phyloP scores from a whole-genome alignment of 1,284 basidiomycete species.

The Papiliotrema flavescens region DNA sequence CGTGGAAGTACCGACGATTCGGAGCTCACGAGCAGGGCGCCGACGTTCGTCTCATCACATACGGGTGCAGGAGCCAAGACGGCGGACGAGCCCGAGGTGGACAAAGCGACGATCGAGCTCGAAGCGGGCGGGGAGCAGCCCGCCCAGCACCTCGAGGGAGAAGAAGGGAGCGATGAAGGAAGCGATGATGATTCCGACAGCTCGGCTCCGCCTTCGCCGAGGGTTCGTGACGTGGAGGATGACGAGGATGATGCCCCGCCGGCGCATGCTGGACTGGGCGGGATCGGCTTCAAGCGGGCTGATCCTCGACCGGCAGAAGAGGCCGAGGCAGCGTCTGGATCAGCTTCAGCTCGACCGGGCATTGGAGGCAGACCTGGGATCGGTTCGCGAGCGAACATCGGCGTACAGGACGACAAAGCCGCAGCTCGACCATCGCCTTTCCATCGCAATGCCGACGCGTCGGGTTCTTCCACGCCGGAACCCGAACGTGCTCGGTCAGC shows the following conservation, averaged over 20 bases:
- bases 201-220: conserved; percentile 28
- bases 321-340: neutral
- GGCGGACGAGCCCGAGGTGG: conserved; percentile 6
- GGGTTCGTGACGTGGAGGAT: conserved; percentile 23
- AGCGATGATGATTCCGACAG: conserved; percentile 31
- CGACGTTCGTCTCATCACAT: conserved; percentile 17
- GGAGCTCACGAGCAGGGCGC: conserved; percentile 11
- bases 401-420: conserved; percentile 7
- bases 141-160: too few relatives aligned
- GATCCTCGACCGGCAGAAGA: neutral
- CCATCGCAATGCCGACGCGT: conserved; percentile 22
- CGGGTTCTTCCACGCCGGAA: conserved; percentile 48
- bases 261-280: conserved; percentile 12
- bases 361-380: conserved; percentile 5
- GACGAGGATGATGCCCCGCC: conserved; percentile 22
- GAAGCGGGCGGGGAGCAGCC: conserved; percentile 24
- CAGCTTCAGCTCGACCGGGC: neutral
- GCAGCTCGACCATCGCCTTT: conserved; percentile 14
- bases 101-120: conserved; percentile 47
- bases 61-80: neutral
- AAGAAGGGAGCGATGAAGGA: conserved; percentile 32
- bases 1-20: too few relatives aligned
- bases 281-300: conserved; percentile 12
- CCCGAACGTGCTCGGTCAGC: conserved; percentile 3
- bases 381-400: conserved; percentile 1